Percentiles rank a stretch among this genome's conserved stretches.
phyloP scores from a whole-genome alignment of 2,329 filamentous ascomycete species.

The Ophiostoma sp. region DNA sequence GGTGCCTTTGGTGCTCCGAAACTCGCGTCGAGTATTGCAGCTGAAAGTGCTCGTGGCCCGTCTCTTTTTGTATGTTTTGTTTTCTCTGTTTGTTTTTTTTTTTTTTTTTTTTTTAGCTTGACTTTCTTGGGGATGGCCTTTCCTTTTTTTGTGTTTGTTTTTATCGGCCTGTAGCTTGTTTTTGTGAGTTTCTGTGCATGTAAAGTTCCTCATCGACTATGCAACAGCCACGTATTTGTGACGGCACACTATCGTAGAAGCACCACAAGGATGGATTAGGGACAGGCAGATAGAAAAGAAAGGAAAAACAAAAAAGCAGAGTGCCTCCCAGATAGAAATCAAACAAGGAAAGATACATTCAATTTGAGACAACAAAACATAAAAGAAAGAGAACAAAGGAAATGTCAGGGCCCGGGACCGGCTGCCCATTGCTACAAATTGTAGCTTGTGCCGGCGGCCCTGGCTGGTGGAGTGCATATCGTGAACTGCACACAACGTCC shows the following conservation, averaged over 20 bases:
- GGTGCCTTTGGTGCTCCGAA: background rate
- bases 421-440: background rate
- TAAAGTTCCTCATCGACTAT: background rate
- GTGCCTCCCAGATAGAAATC: slow-evolving; percentile 16
- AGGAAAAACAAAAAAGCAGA: slow-evolving; percentile 4
- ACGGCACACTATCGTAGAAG: background rate
- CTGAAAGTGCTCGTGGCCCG: background rate
- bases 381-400: slow-evolving; percentile 3
- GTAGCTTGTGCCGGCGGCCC: background rate
- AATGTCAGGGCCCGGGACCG: background rate
- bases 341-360: background rate
- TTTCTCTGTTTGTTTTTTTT: slow-evolving; percentile 1
- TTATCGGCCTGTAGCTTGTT: background rate
- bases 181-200: background rate
- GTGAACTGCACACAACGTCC: background rate
- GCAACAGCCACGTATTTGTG: background rate
- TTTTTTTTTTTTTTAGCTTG: background rate
- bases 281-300: background rate
- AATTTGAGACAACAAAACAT: background rate
- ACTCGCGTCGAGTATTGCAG: background rate
- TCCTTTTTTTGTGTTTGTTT: background rate
- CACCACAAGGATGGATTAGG: background rate
- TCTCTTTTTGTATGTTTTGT: background rate
- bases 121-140: background rate
- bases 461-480: background rate